Base-by-base conservation (phyloP, 1,139 yeast species). In the Debaryomyces nepalensis region DNA sequence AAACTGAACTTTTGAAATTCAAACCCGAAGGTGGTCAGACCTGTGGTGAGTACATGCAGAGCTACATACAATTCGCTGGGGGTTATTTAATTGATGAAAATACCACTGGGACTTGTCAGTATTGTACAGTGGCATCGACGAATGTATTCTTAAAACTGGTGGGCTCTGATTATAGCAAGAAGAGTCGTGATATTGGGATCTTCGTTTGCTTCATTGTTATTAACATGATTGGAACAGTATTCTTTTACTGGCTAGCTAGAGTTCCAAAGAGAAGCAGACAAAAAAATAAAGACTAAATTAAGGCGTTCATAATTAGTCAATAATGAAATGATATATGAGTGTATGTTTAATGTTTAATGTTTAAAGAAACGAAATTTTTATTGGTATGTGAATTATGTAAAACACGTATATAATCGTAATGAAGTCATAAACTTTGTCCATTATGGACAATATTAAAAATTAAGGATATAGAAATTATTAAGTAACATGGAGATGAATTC, bases 221-320 rank as follows among this genome's bases (percentile, higher is more conserved):
- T 59, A 80, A 84, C 58, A 61, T 74, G 35, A 41, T 57, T 23
- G 48, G 52, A 11, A 55, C 66, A n/a, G 54, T 81, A 19, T 61
- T 73, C 56, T 63, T 84, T 41, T 86, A 85, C 65, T 86, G 84
- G 81, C 60, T 83, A 36, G 76, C 78, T 7, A 79, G 95, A 66
- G 93, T 85, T 45, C 93, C 93, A 44, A 66, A 63, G 48, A 52
- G 53, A 16, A 40, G 37, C 18, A 43, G 45, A 33, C 54, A 61
- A 48, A 62, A 59, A 59, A 62, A 62, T 53, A 39, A 29, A 20
- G 11, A 26, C 10, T 18, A 8, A 12, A 16, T 7, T n/a, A n/a
- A n/a, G n/a, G n/a, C n/a, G n/a, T n/a, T n/a, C n/a, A n/a, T n/a
- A n/a, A n/a, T n/a, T n/a, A n/a, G n/a, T n/a, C n/a, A n/a, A n/a